These are phyloP conservation scores for Pluteus cervinus DNA, from an alignment of 768 basidiomycete species.

Conservation along the genomic window DNA sequence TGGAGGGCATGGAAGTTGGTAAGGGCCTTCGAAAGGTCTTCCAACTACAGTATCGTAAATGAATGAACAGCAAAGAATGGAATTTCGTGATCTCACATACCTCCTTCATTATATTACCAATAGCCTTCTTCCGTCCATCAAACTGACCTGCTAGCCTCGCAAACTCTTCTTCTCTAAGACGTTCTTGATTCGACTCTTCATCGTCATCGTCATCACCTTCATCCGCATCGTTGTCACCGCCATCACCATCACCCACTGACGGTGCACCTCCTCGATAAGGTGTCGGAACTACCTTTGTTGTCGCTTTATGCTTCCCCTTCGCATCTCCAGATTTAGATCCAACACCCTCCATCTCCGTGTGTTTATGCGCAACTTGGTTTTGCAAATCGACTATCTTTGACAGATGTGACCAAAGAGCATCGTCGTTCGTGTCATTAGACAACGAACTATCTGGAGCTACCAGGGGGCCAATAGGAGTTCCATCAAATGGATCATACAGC, in stretches of 20 bases:
- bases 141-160: constrained; percentile 62
- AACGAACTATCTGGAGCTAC: constrained; percentile 6
- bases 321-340: constrained; percentile 31
- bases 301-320: constrained; percentile 14
- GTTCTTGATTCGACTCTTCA: constrained; percentile 49
- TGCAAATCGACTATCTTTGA: constrained; percentile 67
- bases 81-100: constrained; percentile 25
- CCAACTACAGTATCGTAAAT: constrained; percentile 36
- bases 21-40: constrained; percentile 46
- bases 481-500: constrained; percentile 44
- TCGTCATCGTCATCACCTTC: constrained; percentile 39
- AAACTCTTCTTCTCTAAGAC: constrained; percentile 62
- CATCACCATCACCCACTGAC: constrained; percentile 7
- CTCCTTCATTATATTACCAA: constrained; percentile 70
- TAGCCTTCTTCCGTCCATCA: constrained; percentile 60
- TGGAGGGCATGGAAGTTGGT: constrained; percentile 45
- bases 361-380: constrained; percentile 65
- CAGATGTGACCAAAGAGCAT: constrained; percentile 62
- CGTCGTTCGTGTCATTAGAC: constrained; percentile 21
- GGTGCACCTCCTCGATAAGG: no score
- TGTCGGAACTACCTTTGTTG: no score
- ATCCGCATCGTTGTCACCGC: constrained; percentile 16
- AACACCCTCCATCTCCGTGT: constrained; percentile 69
- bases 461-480: constrained; percentile 33
- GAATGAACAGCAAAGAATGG: neutral